Base-by-base conservation (phyloP, 306 rosid genomes). In the Corylus heterophylla region DNA sequence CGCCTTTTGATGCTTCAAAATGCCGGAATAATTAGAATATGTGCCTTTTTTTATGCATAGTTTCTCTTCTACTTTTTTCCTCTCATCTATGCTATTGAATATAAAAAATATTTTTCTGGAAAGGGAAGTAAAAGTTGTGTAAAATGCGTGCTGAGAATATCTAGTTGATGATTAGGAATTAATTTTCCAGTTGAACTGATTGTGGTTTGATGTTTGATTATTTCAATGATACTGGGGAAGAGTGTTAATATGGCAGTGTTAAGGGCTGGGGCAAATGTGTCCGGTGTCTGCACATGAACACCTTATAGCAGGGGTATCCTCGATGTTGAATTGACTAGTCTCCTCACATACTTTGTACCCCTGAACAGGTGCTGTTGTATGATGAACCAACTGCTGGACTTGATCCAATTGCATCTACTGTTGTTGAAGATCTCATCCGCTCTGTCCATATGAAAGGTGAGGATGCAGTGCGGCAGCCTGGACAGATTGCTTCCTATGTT, bases 331-430 rank as follows among this genome's bases (percentile, higher is more conserved):
- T 12, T 62, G n/a, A 18, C 58, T 73, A 74, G 11, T 69, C 59
- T 74, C 72, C 66, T 77, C 64, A 79, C 52, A 27, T 35, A 45
- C 80, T 81, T 27, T 76, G 8, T 71, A 50, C 55, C 61, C 29
- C 71, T 80, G 79, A 71, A 63, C 84, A 96, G 98, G 98, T 96
- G 58, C 94, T 96, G 66, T 83, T 96, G 84, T 96, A 93, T 68
- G 99, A 93, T 54, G 99, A 96, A 85, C 99, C 99, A 63, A 96
- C 97, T 10, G 99, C 98, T 76, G 99, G 99, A 76, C 98, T 96
- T 62, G 99, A 96, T 88, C 99, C 99, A 37, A 96, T 96, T 82
- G 99, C 99, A 85, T 96, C 99, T 56, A 96, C 99, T 22, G 99
- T 96, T 56, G 98, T 96, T 54, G 99, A 96, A 86, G 98, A 96